Conservation (phyloP, 192 early-diverging fungal species). For the Entophlyctis luteolus region DNA sequence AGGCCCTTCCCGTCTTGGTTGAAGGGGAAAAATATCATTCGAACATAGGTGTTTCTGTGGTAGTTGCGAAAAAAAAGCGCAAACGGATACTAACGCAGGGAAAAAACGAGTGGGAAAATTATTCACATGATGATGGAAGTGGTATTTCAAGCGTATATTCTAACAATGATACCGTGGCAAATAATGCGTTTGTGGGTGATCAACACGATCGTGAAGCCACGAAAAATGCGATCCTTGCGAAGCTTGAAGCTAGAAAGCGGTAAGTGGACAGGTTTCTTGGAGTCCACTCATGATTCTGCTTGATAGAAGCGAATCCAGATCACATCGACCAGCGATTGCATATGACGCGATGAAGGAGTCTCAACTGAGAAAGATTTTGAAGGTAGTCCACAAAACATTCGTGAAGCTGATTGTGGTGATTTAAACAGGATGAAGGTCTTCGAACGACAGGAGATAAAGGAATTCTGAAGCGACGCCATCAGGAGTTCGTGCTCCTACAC, state of each 20-base stretch:
- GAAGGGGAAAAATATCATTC: too few relatives aligned
- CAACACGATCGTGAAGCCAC: not conserved
- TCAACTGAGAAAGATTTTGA: constrained; percentile 8
- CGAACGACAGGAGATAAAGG: constrained; percentile 19
- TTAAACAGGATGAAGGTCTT: constrained; percentile 10
- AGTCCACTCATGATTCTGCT: not conserved
- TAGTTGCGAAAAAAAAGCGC: too few relatives aligned
- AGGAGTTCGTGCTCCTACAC: constrained; percentile 14
- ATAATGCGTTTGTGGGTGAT: not conserved
- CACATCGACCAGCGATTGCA: constrained; percentile 10
- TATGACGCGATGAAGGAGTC: constrained; percentile 10
- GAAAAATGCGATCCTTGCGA: not conserved
- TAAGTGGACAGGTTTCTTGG: not conserved
- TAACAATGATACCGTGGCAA: too few relatives aligned
- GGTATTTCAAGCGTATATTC: too few relatives aligned
- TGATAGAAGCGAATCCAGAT: not conserved
- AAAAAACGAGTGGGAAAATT: too few relatives aligned
- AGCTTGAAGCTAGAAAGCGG: not conserved
- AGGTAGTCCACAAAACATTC: not conserved
- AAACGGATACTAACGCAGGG: too few relatives aligned
- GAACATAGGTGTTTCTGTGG: too few relatives aligned
- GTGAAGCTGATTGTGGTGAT: not conserved
- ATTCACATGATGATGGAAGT: too few relatives aligned
- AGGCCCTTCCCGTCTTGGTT: too few relatives aligned
- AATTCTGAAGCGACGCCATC: constrained; percentile 17